A percentile compares a stretch with the other conserved stretches of the same genome.
Conservation (phyloP, 257 asterid genomes). For the Solanum chmielewskii region DNA sequence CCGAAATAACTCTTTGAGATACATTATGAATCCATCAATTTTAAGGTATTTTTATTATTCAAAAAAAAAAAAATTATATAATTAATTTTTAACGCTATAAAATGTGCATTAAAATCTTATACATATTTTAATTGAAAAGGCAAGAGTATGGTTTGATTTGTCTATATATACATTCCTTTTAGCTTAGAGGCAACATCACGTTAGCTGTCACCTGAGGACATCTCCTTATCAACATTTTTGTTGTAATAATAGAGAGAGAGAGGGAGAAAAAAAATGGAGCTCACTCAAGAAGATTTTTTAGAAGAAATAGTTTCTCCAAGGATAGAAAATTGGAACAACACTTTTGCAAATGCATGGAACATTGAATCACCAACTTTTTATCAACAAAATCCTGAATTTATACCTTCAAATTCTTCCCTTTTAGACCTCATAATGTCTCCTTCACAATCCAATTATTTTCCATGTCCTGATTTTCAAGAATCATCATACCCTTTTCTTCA, state of each 20-base stretch:
- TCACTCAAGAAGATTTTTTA: slow-evolving; percentile 26
- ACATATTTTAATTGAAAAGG: background rate
- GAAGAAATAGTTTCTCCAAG: slow-evolving; percentile 51
- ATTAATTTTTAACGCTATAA: fast-evolving
- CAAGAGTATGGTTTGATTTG: background rate
- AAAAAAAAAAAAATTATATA: no score
- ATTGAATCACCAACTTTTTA: slow-evolving; percentile 12
- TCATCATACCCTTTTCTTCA: slow-evolving; percentile 44
- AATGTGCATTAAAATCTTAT: no score
- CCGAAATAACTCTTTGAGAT: fast-evolving
- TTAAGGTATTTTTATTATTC: fast-evolving
- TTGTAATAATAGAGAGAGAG: background rate
- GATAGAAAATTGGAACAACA: slow-evolving; percentile 24
- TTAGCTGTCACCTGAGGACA: background rate
- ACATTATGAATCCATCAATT: fast-evolving
- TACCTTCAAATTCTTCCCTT: slow-evolving; percentile 28
- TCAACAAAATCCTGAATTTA: slow-evolving; percentile 32
- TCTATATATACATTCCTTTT: slow-evolving; percentile 1
- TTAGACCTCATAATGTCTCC: slow-evolving; percentile 30
- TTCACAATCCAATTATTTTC: slow-evolving; percentile 9
- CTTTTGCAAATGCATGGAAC: slow-evolving; percentile 31
- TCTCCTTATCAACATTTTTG: background rate
- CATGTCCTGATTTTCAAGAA: slow-evolving; percentile 32
- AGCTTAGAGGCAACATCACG: background rate
- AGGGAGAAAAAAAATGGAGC: slow-evolving; percentile 34